A percentile compares a stretch with the other conserved stretches of the same genome.
Conservation (phyloP, 2,329 filamentous ascomycete genomes). For the Fusarium continuum region DNA sequence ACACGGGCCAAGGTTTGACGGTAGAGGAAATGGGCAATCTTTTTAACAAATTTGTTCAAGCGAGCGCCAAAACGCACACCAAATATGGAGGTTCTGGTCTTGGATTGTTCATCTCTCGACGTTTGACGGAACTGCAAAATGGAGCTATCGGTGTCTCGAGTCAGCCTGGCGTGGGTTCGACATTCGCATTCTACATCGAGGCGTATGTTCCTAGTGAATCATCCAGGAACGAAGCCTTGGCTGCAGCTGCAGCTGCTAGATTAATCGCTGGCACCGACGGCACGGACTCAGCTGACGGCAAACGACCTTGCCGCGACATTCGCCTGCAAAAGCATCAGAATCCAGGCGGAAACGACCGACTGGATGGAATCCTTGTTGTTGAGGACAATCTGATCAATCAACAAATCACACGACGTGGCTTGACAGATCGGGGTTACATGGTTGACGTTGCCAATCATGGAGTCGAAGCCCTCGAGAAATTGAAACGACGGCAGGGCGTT, state of each 20-base stretch:
- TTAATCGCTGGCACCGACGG: slow-evolving; percentile 42
- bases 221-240: slow-evolving; percentile 53
- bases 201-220: slow-evolving; percentile 56
- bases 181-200: slow-evolving; percentile 79
- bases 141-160: slow-evolving; percentile 80
- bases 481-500: slow-evolving; percentile 43
- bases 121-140: slow-evolving; percentile 82
- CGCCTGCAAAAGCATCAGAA: slow-evolving; percentile 40
- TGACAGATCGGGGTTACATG: slow-evolving; percentile 59
- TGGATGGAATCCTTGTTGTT: slow-evolving; percentile 62
- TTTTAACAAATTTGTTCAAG: slow-evolving; percentile 83
- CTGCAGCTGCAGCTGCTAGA: slow-evolving; percentile 48
- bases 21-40: slow-evolving; percentile 76
- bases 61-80: slow-evolving; percentile 77
- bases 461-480: slow-evolving; percentile 62
- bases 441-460: slow-evolving; percentile 67
- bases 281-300: slow-evolving; percentile 25
- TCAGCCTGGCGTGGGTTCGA: slow-evolving; percentile 74
- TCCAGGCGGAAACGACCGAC: slow-evolving; percentile 41
- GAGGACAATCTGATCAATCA: slow-evolving; percentile 71
- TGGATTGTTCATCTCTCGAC: slow-evolving; percentile 80
- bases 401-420: slow-evolving; percentile 61
- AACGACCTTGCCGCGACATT: slow-evolving; percentile 34
- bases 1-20: slow-evolving; percentile 79
- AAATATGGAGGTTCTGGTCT: slow-evolving; percentile 83